Evolutionary conservation across 106 monocot genomes (phyloP).

Genomic region (Hemerocallis citrina): DNA sequence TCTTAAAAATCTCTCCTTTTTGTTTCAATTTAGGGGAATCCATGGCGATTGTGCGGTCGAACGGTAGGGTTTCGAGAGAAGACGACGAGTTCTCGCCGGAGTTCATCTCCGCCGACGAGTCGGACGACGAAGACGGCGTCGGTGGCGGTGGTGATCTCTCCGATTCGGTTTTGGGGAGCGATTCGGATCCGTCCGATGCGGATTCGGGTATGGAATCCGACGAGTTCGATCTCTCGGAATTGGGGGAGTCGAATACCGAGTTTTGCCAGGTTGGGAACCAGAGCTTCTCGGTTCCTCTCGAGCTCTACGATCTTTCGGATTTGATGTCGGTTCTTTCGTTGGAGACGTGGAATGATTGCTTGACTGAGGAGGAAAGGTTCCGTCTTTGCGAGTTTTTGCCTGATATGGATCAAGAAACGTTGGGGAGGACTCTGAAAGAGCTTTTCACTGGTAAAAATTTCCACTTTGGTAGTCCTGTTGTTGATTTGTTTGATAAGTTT

Average conservation of each 20-base stretch:
- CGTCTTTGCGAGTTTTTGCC: slow-evolving; percentile 55
- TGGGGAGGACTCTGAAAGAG: slow-evolving; percentile 47
- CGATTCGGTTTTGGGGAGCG: not conserved
- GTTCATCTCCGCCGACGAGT: slow-evolving; percentile 26
- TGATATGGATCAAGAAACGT: slow-evolving; percentile 70
- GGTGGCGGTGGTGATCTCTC: too few relatives aligned
- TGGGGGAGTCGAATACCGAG: slow-evolving; percentile 53
- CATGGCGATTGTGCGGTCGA: slow-evolving; percentile 51
- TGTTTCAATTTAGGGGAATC: not conserved
- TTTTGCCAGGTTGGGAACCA: slow-evolving; percentile 71
- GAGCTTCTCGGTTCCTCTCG: slow-evolving; percentile 35
- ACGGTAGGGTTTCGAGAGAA: slow-evolving; percentile 20
- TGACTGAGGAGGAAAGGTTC: slow-evolving; percentile 74
- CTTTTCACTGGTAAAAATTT: slow-evolving; percentile 61
- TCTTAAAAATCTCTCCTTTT: not conserved
- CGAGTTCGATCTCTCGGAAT: slow-evolving; percentile 44
- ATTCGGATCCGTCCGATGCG: slow-evolving; percentile 5
- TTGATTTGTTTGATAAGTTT: slow-evolving; percentile 8
- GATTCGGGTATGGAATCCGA: slow-evolving; percentile 80
- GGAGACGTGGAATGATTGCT: slow-evolving; percentile 54
- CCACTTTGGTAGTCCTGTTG: slow-evolving; percentile 60
- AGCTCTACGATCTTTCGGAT: slow-evolving; percentile 7
- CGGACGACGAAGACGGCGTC: slow-evolving; percentile 21
- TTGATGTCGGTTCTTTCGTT: slow-evolving; percentile 14
- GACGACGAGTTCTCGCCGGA: slow-evolving; percentile 24